Conservation (phyloP, 441 rosid genomes). For the Arabidopsis lyrata region DNA sequence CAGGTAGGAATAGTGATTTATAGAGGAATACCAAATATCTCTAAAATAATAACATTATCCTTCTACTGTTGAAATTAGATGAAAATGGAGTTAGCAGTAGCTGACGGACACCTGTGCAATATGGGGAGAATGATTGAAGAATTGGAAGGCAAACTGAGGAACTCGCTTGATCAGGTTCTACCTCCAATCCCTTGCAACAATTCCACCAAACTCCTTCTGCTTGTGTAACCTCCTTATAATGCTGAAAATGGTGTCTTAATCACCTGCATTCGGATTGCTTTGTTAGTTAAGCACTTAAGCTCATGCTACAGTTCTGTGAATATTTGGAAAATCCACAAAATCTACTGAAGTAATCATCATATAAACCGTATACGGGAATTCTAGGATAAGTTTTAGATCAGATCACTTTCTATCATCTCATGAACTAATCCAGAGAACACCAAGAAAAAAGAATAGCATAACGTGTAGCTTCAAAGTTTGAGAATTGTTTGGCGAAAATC, state of each 20-base stretch:
- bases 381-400: neutral
- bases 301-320: conserved; percentile 5
- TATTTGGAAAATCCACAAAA: neutral
- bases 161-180: conserved; percentile 90
- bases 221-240: neutral
- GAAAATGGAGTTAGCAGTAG: conserved; percentile 83
- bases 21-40: neutral
- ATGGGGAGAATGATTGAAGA: conserved; percentile 99
- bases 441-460: no score
- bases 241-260: neutral
- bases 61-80: conserved; percentile 53
- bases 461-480: conserved; percentile 1
- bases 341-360: neutral
- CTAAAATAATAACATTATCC: neutral
- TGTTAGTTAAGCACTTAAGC: conserved; percentile 6
- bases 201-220: conserved; percentile 3
- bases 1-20: neutral
- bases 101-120: conserved; percentile 93
- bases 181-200: neutral
- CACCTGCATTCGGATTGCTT: neutral
- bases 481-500: conserved; percentile 6
- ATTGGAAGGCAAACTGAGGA: conserved; percentile 93
- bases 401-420: neutral
- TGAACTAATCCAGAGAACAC: neutral
- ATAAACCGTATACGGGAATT: neutral